Evolutionary conservation across 345 rosid genomes (phyloP).

Genomic region (Salix exigua): DNA sequence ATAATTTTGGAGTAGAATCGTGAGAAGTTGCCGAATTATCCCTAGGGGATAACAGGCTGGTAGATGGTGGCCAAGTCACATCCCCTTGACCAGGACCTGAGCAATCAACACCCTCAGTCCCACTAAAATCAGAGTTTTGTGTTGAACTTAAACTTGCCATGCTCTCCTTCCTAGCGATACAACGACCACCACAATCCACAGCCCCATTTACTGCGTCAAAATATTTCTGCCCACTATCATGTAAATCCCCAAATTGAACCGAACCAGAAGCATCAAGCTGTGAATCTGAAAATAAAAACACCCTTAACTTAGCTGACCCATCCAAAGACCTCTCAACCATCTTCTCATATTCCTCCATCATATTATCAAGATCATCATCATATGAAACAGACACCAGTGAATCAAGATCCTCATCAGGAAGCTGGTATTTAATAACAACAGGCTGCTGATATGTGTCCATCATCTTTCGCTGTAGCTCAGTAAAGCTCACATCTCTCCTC

Average conservation of each 20-base stretch:
- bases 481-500: slow-evolving; percentile 46
- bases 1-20: slow-evolving; percentile 31
- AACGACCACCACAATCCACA: slow-evolving; percentile 27
- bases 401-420: slow-evolving; percentile 83
- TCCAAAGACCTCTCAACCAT: slow-evolving; percentile 54
- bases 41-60: slow-evolving; percentile 32
- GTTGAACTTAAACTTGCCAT: slow-evolving; percentile 58
- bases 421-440: slow-evolving; percentile 66
- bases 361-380: slow-evolving; percentile 70
- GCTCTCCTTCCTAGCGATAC: slow-evolving; percentile 56
- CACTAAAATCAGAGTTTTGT: slow-evolving; percentile 61
- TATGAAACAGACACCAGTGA: slow-evolving; percentile 71
- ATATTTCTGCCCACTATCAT: slow-evolving; percentile 56
- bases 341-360: slow-evolving; percentile 83
- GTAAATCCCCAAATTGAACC: slow-evolving; percentile 48
- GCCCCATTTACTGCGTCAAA: slow-evolving; percentile 70
- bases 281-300: slow-evolving; percentile 54
- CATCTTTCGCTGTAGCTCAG: slow-evolving; percentile 59
- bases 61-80: slow-evolving; percentile 27
- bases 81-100: slow-evolving; percentile 38
- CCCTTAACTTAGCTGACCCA: slow-evolving; percentile 68
- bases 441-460: slow-evolving; percentile 46
- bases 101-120: slow-evolving; percentile 44
- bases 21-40: slow-evolving; percentile 26
- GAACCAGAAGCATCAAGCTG: slow-evolving; percentile 48